Conservation (phyloP, 805 yeast genomes). For the Spathaspora sp. region DNA sequence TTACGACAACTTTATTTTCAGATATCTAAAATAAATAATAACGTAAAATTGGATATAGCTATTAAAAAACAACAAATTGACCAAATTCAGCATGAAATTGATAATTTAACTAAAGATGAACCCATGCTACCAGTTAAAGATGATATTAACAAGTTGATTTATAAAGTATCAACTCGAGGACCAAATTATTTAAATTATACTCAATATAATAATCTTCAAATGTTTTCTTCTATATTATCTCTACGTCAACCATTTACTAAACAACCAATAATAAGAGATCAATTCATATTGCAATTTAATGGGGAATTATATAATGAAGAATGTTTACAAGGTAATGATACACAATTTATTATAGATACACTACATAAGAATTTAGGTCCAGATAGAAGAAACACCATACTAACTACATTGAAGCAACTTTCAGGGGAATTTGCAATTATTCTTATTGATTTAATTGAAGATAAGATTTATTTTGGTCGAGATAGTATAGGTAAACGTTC, state of each 20-base stretch:
- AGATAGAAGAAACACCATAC: constrained; percentile 28
- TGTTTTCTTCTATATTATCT: constrained; percentile 73
- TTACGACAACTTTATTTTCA: constrained; percentile 24
- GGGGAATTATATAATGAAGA: constrained; percentile 81
- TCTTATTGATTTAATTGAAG: constrained; percentile 40
- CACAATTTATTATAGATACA: constrained; percentile 45
- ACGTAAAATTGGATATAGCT: constrained; percentile 18
- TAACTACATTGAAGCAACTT: constrained; percentile 39
- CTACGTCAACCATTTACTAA: constrained; percentile 71
- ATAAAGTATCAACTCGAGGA: constrained; percentile 56
- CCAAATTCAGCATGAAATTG: constrained; percentile 12
- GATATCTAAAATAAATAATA: constrained; percentile 23
- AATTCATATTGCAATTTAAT: constrained; percentile 65
- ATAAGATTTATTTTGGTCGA: constrained; percentile 69
- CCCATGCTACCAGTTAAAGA: background rate
- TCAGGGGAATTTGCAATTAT: constrained; percentile 84
- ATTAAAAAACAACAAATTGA: constrained; percentile 10
- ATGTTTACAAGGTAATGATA: constrained; percentile 56
- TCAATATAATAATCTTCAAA: constrained; percentile 22
- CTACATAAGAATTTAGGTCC: constrained; percentile 21
- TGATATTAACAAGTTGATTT: constrained; percentile 23
- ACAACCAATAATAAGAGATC: constrained; percentile 54
- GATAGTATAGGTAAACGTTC: constrained; percentile 83
- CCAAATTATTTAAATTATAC: constrained; percentile 46
- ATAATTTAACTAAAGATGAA: constrained; percentile 6